These are phyloP conservation scores for Tolypocladium inflatum DNA, from an alignment of 2,329 filamentous ascomycete species.

Conservation along the genomic window DNA sequence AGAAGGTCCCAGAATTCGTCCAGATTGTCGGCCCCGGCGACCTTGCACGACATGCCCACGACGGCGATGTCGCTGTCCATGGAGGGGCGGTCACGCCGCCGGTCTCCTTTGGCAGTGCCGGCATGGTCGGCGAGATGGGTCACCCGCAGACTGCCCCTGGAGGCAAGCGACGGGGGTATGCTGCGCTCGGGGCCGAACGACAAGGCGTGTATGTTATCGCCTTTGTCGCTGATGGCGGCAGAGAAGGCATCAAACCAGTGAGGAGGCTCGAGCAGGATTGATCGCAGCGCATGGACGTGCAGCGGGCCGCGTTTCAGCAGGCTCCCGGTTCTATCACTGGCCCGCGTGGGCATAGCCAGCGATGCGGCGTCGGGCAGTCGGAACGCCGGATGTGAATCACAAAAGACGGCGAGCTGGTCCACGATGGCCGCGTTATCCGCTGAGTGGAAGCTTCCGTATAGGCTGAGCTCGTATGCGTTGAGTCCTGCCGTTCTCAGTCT, in stretches of 20 bases:
- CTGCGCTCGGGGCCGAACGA: slow-evolving; percentile 26
- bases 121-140: slow-evolving; percentile 7
- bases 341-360: slow-evolving; percentile 13
- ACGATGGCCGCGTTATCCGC: neutral
- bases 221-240: slow-evolving; percentile 4
- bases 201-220: slow-evolving; percentile 11
- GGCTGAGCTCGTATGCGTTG: neutral
- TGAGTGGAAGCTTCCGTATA: neutral
- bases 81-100: neutral
- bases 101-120: neutral
- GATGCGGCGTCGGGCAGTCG: slow-evolving; percentile 21
- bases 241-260: slow-evolving; percentile 24
- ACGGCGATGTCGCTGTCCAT: slow-evolving; percentile 20
- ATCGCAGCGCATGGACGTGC: slow-evolving; percentile 18
- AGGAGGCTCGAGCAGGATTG: slow-evolving; percentile 22
- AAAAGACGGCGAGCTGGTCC: slow-evolving; percentile 6
- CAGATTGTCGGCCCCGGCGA: slow-evolving; percentile 23
- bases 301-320: slow-evolving; percentile 12
- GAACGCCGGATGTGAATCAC: slow-evolving; percentile 14
- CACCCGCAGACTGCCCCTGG: slow-evolving; percentile 10
- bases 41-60: slow-evolving; percentile 27
- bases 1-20: slow-evolving; percentile 22
- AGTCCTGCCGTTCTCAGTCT: slow-evolving; percentile 2
- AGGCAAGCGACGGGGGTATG: slow-evolving; percentile 21
- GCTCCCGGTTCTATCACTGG: slow-evolving; percentile 2